Evolutionary conservation across 1,284 basidiomycete species (phyloP), one percentile per base, ranked within the genome.

Genomic region (Sphaerobolus stellatus): DNA sequence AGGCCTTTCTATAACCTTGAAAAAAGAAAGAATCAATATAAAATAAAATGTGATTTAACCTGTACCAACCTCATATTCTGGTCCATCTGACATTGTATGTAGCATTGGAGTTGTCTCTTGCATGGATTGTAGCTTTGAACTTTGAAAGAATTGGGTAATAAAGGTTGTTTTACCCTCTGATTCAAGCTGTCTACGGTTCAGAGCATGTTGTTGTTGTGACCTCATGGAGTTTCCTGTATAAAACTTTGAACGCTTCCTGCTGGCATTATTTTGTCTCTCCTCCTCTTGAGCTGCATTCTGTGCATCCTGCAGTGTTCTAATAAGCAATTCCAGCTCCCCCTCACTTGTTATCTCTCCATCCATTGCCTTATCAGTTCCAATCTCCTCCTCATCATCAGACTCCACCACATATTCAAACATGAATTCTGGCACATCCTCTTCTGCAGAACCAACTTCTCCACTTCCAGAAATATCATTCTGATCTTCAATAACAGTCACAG

Each of bases 171-270:
- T 11, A 34, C 49, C 49, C 25, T 46, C 27, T 18, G 16, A 8
- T 20, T 50, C 18, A 16, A 50, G 16, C n/a, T 50, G 16, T 16
- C 24, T 34, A 9, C 36, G 18, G 11, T 11, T n/a, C 36, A 18
- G 16, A 16, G 40, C 9, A 25, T 46, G 16, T 16, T 30, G 13
- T 16, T 16, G n/a, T 27, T 47, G 8, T 47, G 34, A 48, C 18
- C 49, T 45, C 9, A 48, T 25, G 8, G 49, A 50, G 38, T 50
- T 50, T 46, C 49, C 38, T 16, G 34, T 27, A 25, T 50, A 50
- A 8, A 14, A 8, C 20, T 34, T 11, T 11, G 33, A 18, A 11
- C 33, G 8, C 49, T 44, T 44, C 49, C 49, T 18, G 18, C 31
- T 46, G 16, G 9, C n/a, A 8, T 50, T 16, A 34, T 16, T 18